Evolutionary conservation across 805 yeast species (phyloP), one percentile per base, ranked within the genome.

Genomic region (Saturnispora silvae): DNA sequence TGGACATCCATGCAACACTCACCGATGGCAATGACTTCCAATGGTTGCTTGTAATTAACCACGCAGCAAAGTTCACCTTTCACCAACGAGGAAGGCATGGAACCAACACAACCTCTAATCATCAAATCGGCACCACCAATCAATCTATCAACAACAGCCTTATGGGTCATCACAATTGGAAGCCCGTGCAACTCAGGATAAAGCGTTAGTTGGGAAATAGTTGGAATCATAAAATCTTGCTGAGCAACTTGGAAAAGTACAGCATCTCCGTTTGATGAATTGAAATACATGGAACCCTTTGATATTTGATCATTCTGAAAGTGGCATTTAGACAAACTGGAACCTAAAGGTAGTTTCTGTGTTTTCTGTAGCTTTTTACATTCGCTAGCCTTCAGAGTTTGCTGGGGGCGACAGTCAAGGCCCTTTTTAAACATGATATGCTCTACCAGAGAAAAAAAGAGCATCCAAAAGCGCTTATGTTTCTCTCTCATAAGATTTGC

Each of bases 351-450:
- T 15, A 40, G 17, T 38, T 61, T 55, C 10, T 42, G 22, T 3
- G 42, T 26, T 22, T 66, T 69, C 31, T 67, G 60, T 22, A 79
- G 54, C 44, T 67, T 68, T 45, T 82, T 70, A 28, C 92, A 64
- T 45, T 85, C 96, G 0, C 95, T 81, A 11, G 83, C 72, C 57
- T 85, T 86, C 41, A 92, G 65, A 48, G 84, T 83, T 16, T 94
- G 71, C 35, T 75, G 64, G 3, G 94, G 77, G 59, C 86, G 87
- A 40, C 79, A 63, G 51, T 63, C 64, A 13, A 75, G 69, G 31
- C 65, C 64, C 43, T 73, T 75, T 46, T 68, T 64, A 48, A 75
- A 75, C 80, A 74, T 74, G 31, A 14, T 38, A 16, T n/a, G 11
- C 4, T 15, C 20, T 26, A 25, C n/a, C n/a, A n/a, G n/a, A n/a